These are phyloP conservation scores for Starmerella riodocensis DNA, from an alignment of 805 yeast genomes.

Conservation along the genomic window DNA sequence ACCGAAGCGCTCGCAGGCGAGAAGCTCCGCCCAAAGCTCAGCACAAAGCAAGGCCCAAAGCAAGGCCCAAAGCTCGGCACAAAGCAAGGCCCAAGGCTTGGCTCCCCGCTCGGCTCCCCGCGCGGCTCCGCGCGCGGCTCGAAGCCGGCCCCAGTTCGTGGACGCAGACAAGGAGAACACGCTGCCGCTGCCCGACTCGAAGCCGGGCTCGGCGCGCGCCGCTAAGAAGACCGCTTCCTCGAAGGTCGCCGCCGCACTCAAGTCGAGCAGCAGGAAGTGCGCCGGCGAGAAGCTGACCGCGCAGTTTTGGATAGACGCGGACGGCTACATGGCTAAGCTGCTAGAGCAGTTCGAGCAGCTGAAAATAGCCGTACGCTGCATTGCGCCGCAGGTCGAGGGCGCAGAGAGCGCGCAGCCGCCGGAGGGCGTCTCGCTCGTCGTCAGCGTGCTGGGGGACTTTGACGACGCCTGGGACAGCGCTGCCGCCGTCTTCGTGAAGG, in stretches of 20 bases:
- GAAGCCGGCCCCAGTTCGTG: too few relatives aligned
- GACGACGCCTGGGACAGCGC: conserved; percentile 12
- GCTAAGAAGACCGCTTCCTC: neutral
- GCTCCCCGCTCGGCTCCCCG: too few relatives aligned
- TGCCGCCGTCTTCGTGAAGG: conserved; percentile 5
- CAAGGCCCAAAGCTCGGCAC: neutral
- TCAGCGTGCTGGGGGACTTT: conserved; percentile 7
- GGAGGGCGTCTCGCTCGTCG: conserved; percentile 6
- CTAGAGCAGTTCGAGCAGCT: neutral
- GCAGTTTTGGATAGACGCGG: neutral
- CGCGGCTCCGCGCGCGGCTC: too few relatives aligned
- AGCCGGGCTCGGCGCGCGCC: neutral
- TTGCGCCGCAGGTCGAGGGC: neutral
- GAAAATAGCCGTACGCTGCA: neutral
- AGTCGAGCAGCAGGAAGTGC: neutral
- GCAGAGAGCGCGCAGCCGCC: neutral
- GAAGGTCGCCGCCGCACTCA: conserved; percentile 1
- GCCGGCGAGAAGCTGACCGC: conserved; percentile 2
- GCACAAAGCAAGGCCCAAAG: neutral
- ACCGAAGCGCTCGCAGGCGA: too few relatives aligned
- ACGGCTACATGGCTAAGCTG: neutral
- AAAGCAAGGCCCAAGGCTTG: neutral
- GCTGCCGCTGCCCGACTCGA: neutral
- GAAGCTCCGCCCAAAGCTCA: neutral
- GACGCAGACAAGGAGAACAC: neutral